Percentiles rank a stretch among this genome's conserved stretches.
Conservation (phyloP, 441 rosid genomes). For the Geranium incanum region DNA sequence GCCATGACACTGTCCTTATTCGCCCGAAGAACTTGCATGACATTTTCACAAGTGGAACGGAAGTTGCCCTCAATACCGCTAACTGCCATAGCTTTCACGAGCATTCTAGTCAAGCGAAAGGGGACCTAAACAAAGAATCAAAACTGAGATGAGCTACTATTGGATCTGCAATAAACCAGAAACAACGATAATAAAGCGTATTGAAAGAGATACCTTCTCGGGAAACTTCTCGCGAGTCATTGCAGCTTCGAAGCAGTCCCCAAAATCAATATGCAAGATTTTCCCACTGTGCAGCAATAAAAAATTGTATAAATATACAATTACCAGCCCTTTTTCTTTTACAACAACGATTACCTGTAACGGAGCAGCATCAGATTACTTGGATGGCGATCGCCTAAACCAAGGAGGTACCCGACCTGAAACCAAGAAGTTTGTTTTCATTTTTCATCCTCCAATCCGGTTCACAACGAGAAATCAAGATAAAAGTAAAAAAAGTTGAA, state of each 20-base stretch:
- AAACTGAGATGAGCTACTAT: background rate
- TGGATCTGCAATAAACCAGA: background rate
- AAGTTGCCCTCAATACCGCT: conserved; percentile 98
- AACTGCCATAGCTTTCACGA: conserved; percentile 99
- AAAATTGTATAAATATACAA: background rate
- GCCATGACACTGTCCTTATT: conserved; percentile 97
- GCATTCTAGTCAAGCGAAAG: conserved; percentile 99
- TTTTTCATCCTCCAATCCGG: background rate
- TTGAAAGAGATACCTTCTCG: conserved; percentile 56
- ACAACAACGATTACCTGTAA: conserved; percentile 46
- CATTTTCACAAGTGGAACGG: conserved; percentile 97
- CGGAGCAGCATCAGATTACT: conserved; percentile 97
- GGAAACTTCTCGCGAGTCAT: conserved; percentile 99
- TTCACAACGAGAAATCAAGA: background rate
- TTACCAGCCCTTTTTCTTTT: conserved; percentile 11
- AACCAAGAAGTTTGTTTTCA: conserved; percentile 20
- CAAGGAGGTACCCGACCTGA: conserved; percentile 99
- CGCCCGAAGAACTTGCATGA: conserved; percentile 97
- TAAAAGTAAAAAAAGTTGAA: background rate
- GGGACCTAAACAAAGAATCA: conserved; percentile 58
- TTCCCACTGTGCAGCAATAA: conserved; percentile 55
- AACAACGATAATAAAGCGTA: background rate
- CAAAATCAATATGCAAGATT: conserved; percentile 97
- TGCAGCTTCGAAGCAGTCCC: conserved; percentile 99
- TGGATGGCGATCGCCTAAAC: conserved; percentile 99